Base-by-base conservation (phyloP, 2,329 filamentous ascomycete genomes). In the Fusarium marasasianum region DNA sequence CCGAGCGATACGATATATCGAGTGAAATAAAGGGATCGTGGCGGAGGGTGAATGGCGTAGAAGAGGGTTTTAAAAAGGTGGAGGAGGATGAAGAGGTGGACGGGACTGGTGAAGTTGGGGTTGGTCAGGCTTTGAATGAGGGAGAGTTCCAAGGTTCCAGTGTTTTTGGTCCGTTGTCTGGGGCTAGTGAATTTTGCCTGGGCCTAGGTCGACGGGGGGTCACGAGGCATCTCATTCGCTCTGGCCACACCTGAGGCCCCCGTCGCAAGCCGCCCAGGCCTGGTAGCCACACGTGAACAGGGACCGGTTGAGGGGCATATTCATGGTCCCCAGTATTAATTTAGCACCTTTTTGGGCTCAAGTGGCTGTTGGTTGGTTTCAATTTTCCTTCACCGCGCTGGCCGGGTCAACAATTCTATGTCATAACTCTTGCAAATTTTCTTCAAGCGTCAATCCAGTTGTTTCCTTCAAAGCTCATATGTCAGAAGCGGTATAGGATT, bases 171-270 rank as follows among this genome's bases (percentile, higher is more conserved):
- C 51, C 24, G 63, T 75, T 75, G 61, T 72, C 63, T 65, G 73
- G 70, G 66, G 63, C 71, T 75, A 71, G 66, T 69, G 63, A 69
- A 68, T 72, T 69, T 74, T 74, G 64, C 64, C 69, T 69, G 43
- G 57, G 64, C 40, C 47, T 64, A 53, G 69, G 45, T 59, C 61
- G 38, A 50, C 35, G 54, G 57, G 57, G 44, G 68, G 56, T 72
- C 72, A 75, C 68, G 53, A 57, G 72, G 33, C 68, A 65, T 65
- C 43, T 72, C 55, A 74, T 74, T 75, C 72, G 72, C 72, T 63
- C 58, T 58, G 59, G 41, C 71, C 66, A 74, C 44, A 63, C 45
- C 40, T 61, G 63, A 69, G 67, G 58, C 62, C 71, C 54, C 55
- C 31, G 31, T 48, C 41, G 48, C 66, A 57, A 55, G 40, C 66